A percentile compares a stretch with the other conserved stretches of the same genome.
phyloP scores from a whole-genome alignment of 495 filamentous ascomycete genomes.

The Bathelium albidoporum region DNA sequence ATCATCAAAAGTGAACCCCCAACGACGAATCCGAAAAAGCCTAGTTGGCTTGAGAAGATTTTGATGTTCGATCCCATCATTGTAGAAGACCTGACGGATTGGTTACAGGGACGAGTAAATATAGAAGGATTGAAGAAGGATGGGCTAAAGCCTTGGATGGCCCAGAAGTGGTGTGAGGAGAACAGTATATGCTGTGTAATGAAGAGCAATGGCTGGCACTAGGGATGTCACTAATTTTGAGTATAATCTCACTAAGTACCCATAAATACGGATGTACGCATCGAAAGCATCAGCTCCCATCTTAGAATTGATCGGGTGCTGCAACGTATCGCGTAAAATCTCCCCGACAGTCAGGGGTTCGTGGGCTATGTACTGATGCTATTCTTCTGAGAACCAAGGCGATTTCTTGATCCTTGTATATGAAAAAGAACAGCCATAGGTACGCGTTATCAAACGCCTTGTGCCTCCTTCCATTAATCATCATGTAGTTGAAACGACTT shows the following conservation, averaged over 20 bases:
- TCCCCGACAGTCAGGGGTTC: too few relatives aligned
- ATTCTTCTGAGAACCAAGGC: too few relatives aligned
- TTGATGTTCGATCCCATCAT: conserved; percentile 88
- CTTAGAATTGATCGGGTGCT: too few relatives aligned
- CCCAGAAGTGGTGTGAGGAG: conserved; percentile 81
- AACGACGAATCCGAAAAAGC: conserved; percentile 39
- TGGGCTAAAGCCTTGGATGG: conserved; percentile 46
- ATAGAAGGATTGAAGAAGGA: conserved; percentile 48
- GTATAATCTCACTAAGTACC: neutral
- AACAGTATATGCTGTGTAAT: conserved; percentile 31
- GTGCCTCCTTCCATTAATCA: too few relatives aligned
- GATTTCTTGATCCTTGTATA: too few relatives aligned
- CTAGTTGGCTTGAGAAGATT: conserved; percentile 82
- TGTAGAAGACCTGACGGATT: conserved; percentile 72
- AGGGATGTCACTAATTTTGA: neutral
- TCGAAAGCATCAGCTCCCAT: too few relatives aligned
- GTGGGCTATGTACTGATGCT: too few relatives aligned
- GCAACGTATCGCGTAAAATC: too few relatives aligned
- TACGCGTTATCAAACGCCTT: too few relatives aligned
- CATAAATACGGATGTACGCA: neutral
- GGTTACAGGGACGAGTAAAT: conserved; percentile 55
- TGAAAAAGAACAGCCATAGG: too few relatives aligned
- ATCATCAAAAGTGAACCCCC: conserved; percentile 46
- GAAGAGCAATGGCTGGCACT: conserved; percentile 9
- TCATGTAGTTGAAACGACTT: too few relatives aligned